These are phyloP conservation scores for Fistulifera solaris DNA, from an alignment of 108 stramenopile species.

Conservation along the genomic window DNA sequence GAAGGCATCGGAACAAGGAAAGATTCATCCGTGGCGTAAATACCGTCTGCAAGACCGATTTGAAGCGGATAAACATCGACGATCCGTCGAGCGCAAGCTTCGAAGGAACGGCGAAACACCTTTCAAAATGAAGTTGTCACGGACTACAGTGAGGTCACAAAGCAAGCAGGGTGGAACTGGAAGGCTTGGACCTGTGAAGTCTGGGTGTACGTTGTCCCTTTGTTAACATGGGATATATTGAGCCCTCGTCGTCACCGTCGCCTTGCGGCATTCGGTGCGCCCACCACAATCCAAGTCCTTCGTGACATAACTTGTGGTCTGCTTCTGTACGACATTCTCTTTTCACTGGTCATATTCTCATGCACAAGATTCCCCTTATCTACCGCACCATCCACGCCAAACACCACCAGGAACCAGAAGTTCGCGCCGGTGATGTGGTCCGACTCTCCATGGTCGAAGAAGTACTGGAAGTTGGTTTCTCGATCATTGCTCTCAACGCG, in stretches of 20 bases:
- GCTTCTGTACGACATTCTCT: conserved; percentile 15
- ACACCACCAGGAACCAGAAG: conserved; percentile 11
- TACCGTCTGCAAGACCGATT: conserved; percentile 16
- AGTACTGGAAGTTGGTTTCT: conserved; percentile 12
- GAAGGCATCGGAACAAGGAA: conserved; percentile 10
- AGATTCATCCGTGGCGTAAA: conserved; percentile 14
- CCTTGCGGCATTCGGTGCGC: conserved; percentile 8
- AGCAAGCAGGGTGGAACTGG: conserved; percentile 9
- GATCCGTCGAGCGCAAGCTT: neutral
- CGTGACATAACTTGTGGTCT: conserved; percentile 6
- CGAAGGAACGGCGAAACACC: too few species aligned
- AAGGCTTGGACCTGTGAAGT: conserved; percentile 10
- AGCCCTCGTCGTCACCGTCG: conserved; percentile 5
- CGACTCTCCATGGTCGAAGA: conserved; percentile 11
- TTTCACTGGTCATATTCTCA: conserved; percentile 11
- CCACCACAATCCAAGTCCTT: conserved; percentile 7
- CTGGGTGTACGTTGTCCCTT: conserved; percentile 6
- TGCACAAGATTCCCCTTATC: conserved; percentile 16
- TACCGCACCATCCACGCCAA: conserved; percentile 12
- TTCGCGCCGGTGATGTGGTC: conserved; percentile 11
- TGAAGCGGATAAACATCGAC: conserved; percentile 14
- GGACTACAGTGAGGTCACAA: neutral
- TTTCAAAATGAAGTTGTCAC: too few species aligned
- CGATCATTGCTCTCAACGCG: conserved; percentile 9
- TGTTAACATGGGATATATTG: conserved; percentile 14